Conservation (phyloP, 139 green algal species). For the Gonium pectorale region DNA sequence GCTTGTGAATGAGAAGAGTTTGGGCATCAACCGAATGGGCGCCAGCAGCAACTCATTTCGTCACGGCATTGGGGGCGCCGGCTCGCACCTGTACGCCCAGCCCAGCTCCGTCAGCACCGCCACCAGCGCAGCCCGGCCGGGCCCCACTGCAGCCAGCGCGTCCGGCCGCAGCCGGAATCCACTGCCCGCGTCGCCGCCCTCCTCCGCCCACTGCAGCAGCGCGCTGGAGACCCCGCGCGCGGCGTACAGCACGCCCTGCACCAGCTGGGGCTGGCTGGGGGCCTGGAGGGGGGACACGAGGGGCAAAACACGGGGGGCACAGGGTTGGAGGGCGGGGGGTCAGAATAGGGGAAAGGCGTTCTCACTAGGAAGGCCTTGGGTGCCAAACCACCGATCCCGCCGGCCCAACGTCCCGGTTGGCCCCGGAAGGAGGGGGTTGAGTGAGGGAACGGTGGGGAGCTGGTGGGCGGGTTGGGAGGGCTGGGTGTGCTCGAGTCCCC, state of each 20-base stretch:
- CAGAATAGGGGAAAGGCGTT: background rate
- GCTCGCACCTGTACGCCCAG: constrained; percentile 74
- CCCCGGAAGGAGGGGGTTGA: too few relatives aligned
- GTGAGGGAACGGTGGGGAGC: too few relatives aligned
- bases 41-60: too few relatives aligned
- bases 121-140: constrained; percentile 46
- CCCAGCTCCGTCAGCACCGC: constrained; percentile 77
- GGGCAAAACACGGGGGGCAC: background rate
- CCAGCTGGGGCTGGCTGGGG: constrained; percentile 76
- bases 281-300: background rate
- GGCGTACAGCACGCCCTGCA: constrained; percentile 86
- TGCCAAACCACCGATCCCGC: too few relatives aligned
- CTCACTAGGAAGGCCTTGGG: too few relatives aligned
- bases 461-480: too few relatives aligned
- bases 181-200: background rate
- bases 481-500: too few relatives aligned
- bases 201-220: background rate
- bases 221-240: constrained; percentile 84
- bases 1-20: too few relatives aligned
- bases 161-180: background rate
- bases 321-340: background rate
- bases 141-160: background rate
- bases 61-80: too few relatives aligned
- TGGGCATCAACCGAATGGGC: too few relatives aligned
- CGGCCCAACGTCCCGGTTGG: too few relatives aligned